These are phyloP conservation scores for Seiridium unicorne DNA, from an alignment of 2,329 filamentous ascomycete genomes.

Conservation along the genomic window DNA sequence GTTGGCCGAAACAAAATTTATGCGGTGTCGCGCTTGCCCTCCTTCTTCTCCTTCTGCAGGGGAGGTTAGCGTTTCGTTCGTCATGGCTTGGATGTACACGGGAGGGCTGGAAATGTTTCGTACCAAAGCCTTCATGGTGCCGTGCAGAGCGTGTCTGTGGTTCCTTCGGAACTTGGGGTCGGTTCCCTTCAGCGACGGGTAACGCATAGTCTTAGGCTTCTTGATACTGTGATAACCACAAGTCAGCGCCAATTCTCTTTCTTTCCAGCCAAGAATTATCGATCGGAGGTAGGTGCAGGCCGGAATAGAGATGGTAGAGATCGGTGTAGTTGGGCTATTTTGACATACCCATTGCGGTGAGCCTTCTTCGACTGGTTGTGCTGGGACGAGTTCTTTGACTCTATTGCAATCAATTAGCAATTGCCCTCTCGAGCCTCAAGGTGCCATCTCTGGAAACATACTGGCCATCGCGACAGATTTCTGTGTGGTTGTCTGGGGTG, in stretches of 20 bases:
- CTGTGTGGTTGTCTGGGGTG: constrained; percentile 3
- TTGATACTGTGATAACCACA: constrained; percentile 73
- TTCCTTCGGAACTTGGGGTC: constrained; percentile 99
- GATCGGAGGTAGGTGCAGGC: too few species aligned
- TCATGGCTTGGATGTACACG: neutral
- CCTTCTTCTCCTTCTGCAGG: constrained; percentile 84
- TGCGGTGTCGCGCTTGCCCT: constrained; percentile 89
- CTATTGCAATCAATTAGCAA: constrained; percentile 46
- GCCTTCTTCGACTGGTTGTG: constrained; percentile 98
- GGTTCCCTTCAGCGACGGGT: constrained; percentile 97
- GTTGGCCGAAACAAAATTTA: constrained; percentile 35
- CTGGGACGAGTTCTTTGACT: constrained; percentile 99
- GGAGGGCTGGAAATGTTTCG: constrained; percentile 27
- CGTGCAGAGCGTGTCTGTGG: constrained; percentile 99
- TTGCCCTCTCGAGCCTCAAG: constrained; percentile 9
- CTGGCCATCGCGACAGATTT: constrained; percentile 64
- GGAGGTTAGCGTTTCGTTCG: neutral
- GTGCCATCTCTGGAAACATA: constrained; percentile 31
- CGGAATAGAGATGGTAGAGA: neutral
- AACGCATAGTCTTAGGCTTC: constrained; percentile 99
- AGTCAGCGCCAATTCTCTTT: constrained; percentile 11
- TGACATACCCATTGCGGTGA: constrained; percentile 94
- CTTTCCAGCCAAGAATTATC: neutral
- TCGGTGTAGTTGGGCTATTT: neutral
- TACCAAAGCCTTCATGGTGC: constrained; percentile 97